Percentiles rank a stretch among this genome's conserved stretches.
Conservation (phyloP, 495 filamentous ascomycete genomes). For the Staphylotrichum longicolle region DNA sequence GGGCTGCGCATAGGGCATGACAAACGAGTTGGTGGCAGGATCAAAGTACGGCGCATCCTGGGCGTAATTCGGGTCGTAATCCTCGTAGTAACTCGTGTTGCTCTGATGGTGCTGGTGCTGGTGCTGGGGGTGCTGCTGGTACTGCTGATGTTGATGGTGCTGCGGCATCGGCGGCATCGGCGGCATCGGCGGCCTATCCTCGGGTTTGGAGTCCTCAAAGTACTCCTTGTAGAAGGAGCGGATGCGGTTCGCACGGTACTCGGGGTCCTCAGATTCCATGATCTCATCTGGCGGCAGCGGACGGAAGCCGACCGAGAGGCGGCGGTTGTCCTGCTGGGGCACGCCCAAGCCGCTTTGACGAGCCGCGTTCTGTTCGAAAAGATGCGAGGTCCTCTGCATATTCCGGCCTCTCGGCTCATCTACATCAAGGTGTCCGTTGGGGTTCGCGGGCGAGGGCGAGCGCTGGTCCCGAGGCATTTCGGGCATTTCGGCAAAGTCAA, state of each 20-base stretch:
- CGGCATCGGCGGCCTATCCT: slow-evolving; percentile 41
- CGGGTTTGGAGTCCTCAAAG: slow-evolving; percentile 80
- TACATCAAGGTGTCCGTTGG: slow-evolving; percentile 19
- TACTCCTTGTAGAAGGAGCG: slow-evolving; percentile 99
- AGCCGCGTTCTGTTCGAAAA: slow-evolving; percentile 39
- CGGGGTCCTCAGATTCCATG: slow-evolving; percentile 74
- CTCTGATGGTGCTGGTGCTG: slow-evolving; percentile 26
- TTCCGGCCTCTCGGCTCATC: slow-evolving; percentile 33
- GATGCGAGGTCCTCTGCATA: slow-evolving; percentile 38
- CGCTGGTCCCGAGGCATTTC: slow-evolving; percentile 16
- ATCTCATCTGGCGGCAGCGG: slow-evolving; percentile 80
- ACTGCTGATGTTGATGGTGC: slow-evolving; percentile 32
- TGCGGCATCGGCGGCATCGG: slow-evolving; percentile 34
- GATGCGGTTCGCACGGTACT: slow-evolving; percentile 92
- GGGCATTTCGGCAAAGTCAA: slow-evolving; percentile 23
- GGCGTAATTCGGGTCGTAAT: slow-evolving; percentile 66
- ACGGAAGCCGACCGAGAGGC: slow-evolving; percentile 86
- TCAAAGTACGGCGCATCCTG: slow-evolving; percentile 67
- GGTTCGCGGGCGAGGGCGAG: slow-evolving; percentile 17
- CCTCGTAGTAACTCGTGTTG: slow-evolving; percentile 62
- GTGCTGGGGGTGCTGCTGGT: slow-evolving; percentile 21
- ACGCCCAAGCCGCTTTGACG: slow-evolving; percentile 48
- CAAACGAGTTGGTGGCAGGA: slow-evolving; percentile 67
- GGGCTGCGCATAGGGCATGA: slow-evolving; percentile 77
- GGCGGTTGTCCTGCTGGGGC: slow-evolving; percentile 62